Evolutionary conservation across 495 filamentous ascomycete genomes (phyloP).

Genomic region (Letharia columbiana): DNA sequence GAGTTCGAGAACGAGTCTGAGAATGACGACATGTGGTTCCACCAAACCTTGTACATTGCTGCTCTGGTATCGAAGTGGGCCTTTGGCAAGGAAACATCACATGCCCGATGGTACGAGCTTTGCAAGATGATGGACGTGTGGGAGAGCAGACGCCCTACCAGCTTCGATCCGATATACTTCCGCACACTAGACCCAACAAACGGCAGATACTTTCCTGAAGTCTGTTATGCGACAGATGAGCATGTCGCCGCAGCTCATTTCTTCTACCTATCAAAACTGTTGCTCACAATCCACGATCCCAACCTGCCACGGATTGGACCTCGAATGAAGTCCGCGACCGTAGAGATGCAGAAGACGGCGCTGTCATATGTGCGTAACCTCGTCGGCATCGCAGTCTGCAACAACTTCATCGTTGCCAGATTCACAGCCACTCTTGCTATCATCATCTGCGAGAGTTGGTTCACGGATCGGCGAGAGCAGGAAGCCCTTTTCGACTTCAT

Average conservation of each 20-base stretch:
- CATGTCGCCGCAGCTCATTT: slow-evolving; percentile 13
- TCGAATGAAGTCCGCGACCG: slow-evolving; percentile 4
- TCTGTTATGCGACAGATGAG: slow-evolving; percentile 11
- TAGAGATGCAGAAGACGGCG: slow-evolving; percentile 9
- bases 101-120: slow-evolving; percentile 7
- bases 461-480: slow-evolving; percentile 7
- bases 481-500: neutral
- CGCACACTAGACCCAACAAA: neutral
- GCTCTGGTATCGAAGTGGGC: slow-evolving; percentile 6
- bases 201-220: slow-evolving; percentile 13
- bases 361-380: neutral
- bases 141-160: slow-evolving; percentile 4
- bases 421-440: slow-evolving; percentile 10
- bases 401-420: slow-evolving; percentile 3
- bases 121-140: slow-evolving; percentile 9
- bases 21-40: slow-evolving; percentile 11
- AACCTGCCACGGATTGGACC: slow-evolving; percentile 7
- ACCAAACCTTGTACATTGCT: slow-evolving; percentile 4
- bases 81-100: slow-evolving; percentile 9
- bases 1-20: neutral
- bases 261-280: slow-evolving; percentile 3
- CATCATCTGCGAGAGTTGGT: slow-evolving; percentile 6
- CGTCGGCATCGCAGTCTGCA: slow-evolving; percentile 2
- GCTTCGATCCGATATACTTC: slow-evolving; percentile 10
- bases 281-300: slow-evolving; percentile 13